These are phyloP conservation scores for Curvularia eragrostidis DNA, from an alignment of 2,329 filamentous ascomycete species.

Conservation along the genomic window DNA sequence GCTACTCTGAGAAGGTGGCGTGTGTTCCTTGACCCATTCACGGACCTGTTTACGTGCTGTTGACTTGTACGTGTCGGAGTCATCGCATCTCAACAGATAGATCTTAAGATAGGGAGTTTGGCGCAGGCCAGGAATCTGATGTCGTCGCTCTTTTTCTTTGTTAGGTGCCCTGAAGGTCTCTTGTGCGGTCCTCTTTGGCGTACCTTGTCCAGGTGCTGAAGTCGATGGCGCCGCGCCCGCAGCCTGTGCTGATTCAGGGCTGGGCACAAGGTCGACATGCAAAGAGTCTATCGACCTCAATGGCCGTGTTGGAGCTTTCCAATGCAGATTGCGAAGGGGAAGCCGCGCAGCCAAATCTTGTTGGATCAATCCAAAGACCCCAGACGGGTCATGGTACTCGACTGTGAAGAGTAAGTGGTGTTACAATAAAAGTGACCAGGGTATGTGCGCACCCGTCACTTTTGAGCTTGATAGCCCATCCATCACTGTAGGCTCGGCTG, in stretches of 20 bases:
- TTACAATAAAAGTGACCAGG: constrained; percentile 10
- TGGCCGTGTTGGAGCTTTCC: constrained; percentile 92
- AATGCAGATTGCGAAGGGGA: constrained; percentile 89
- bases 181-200: constrained; percentile 29
- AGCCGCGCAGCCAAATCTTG: constrained; percentile 79
- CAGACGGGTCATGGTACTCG: constrained; percentile 94
- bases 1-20: constrained; percentile 61
- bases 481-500: constrained; percentile 46
- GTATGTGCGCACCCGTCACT: constrained; percentile 54
- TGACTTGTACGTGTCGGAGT: constrained; percentile 91
- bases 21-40: constrained; percentile 87
- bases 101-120: constrained; percentile 94
- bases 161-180: constrained; percentile 35
- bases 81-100: constrained; percentile 88
- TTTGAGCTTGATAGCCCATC: constrained; percentile 56
- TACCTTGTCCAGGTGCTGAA: constrained; percentile 28
- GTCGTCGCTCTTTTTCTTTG: constrained; percentile 67
- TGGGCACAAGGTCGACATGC: constrained; percentile 82
- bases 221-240: constrained; percentile 40
- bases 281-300: constrained; percentile 92
- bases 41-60: constrained; percentile 78
- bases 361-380: constrained; percentile 82
- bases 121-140: constrained; percentile 93
- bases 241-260: constrained; percentile 53
- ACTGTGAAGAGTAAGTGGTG: constrained; percentile 61